Conservation (phyloP, 2,329 filamentous ascomycete genomes). For the Talaromyces sp. region DNA sequence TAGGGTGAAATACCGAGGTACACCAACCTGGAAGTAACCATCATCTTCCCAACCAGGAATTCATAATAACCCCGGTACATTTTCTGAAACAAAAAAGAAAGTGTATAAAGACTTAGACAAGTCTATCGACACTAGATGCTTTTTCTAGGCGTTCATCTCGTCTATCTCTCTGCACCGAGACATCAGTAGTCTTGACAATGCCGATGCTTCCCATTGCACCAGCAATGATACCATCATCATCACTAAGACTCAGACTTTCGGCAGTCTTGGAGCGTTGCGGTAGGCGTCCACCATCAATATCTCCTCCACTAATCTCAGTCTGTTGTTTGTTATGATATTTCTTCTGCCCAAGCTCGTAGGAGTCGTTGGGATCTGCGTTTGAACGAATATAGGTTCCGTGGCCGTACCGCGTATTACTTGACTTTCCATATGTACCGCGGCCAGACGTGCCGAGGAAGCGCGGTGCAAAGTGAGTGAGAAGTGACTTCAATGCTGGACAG, state of each 20-base stretch:
- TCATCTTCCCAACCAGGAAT: not conserved
- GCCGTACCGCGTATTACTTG: constrained; percentile 1
- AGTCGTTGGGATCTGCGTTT: not conserved
- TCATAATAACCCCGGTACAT: not conserved
- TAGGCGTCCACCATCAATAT: not conserved
- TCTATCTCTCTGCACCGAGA: not conserved
- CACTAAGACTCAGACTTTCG: constrained; percentile 1
- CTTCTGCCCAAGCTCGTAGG: constrained; percentile 1
- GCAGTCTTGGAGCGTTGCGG: constrained; percentile 1
- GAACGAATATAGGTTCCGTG: not conserved
- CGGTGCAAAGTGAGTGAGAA: not conserved
- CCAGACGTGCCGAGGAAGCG: constrained; percentile 11
- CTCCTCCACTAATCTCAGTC: not conserved
- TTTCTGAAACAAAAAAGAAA: not conserved
- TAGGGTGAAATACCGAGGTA: not conserved
- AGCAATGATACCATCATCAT: constrained; percentile 1
- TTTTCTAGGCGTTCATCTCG: not conserved
- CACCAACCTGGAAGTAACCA: not conserved
- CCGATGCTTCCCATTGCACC: not conserved
- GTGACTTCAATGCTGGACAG: constrained; percentile 26
- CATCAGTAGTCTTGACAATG: constrained; percentile 5
- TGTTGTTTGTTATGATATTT: not conserved
- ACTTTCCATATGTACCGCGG: constrained; percentile 5
- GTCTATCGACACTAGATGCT: not conserved
- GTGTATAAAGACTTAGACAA: not conserved